Conservation (phyloP, 2,329 filamentous ascomycete genomes). For the Pseudogymnoascus sp. region DNA sequence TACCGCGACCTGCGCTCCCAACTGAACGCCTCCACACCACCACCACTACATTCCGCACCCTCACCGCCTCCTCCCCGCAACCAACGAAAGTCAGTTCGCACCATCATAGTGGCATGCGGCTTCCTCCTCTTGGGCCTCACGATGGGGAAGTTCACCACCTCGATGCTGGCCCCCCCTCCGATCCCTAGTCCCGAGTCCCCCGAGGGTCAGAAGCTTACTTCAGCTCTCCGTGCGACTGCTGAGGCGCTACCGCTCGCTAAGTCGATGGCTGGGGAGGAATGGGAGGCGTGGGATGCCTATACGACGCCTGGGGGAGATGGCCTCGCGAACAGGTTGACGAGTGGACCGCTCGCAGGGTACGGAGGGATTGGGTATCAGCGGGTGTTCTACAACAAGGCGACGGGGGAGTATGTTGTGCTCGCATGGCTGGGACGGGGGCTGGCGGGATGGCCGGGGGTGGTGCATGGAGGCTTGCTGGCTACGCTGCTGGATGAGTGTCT, state of each 20-base stretch:
- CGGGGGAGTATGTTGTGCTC: conserved; percentile 52
- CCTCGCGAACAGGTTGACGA: conserved; percentile 30
- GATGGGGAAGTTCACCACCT: conserved; percentile 31
- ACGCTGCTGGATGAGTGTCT: conserved; percentile 63
- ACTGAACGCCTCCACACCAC: conserved; percentile 14
- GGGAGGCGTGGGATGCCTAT: conserved; percentile 37
- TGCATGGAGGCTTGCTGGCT: conserved; percentile 62
- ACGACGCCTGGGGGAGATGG: conserved; percentile 17
- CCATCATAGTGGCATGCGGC: conserved; percentile 26
- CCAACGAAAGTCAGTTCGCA: conserved; percentile 22
- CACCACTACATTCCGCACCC: not conserved
- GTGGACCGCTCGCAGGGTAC: conserved; percentile 35
- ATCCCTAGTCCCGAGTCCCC: conserved; percentile 32
- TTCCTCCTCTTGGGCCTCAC: conserved; percentile 35
- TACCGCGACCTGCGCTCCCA: conserved; percentile 22
- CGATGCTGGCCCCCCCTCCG: conserved; percentile 37
- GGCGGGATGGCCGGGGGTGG: conserved; percentile 61
- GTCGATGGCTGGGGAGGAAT: conserved; percentile 36
- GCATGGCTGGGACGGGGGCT: conserved; percentile 58
- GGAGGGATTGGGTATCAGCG: conserved; percentile 44
- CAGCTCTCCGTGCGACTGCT: conserved; percentile 35
- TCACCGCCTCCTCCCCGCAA: conserved; percentile 13
- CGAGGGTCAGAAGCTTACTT: conserved; percentile 35
- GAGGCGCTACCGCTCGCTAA: conserved; percentile 38
- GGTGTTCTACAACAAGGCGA: conserved; percentile 53